phyloP scores from a whole-genome alignment of 306 rosid species.

The Fragaria vesca region DNA sequence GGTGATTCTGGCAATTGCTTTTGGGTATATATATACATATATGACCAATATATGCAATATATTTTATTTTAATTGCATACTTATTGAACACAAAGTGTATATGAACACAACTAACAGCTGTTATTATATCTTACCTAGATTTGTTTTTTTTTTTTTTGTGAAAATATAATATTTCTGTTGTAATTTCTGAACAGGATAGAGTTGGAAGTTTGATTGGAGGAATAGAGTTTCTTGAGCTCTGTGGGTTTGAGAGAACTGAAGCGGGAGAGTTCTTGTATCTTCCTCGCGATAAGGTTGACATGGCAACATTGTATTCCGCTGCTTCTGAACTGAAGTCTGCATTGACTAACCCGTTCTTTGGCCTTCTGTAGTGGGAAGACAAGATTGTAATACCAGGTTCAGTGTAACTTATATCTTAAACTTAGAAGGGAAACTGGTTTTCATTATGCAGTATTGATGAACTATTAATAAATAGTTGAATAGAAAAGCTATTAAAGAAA shows the following conservation, averaged over 20 bases:
- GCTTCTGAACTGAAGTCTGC: constrained; percentile 64
- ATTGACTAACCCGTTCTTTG: constrained; percentile 82
- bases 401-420: neutral
- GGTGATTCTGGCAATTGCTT: neutral
- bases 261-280: constrained; percentile 61
- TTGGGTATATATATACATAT: neutral
- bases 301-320: constrained; percentile 48
- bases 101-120: neutral
- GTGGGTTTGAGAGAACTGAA: constrained; percentile 67
- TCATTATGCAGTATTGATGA: neutral
- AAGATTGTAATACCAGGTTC: constrained; percentile 2
- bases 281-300: constrained; percentile 51
- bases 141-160: neutral
- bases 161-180: neutral
- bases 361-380: constrained; percentile 45
- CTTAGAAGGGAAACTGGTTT: neutral
- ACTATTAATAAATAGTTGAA: neutral
- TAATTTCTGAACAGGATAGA: constrained; percentile 60
- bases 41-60: neutral
- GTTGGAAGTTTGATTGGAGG: constrained; percentile 74
- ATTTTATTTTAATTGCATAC: too few species aligned
- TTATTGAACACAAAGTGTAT: neutral
- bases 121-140: neutral
- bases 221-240: constrained; percentile 74
- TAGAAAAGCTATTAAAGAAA: too few species aligned